Evolutionary conservation across 2,329 filamentous ascomycete genomes (phyloP), one percentile per base, ranked within the genome.

Genomic region (Aureobasidium musti): DNA sequence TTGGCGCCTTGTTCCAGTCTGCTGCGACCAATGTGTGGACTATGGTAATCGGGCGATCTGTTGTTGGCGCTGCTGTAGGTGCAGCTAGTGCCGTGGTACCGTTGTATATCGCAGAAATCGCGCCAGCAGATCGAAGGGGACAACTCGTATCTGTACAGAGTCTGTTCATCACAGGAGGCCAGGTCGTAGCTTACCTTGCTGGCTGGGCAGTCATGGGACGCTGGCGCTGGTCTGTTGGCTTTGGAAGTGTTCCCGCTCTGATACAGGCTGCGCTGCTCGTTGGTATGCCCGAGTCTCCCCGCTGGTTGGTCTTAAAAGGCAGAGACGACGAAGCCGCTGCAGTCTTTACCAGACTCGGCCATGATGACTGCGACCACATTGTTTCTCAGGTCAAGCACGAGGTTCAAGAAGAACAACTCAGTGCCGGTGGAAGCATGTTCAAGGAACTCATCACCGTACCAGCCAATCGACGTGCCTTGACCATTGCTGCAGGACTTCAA

Each of bases 151-250:
- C 92, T 0, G 85, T 95, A 66, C 89, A 91, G 67, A 87, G 89
- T 30, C 80, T 97, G 26, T 92, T 96, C 71, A 89, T 97, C 66
- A 97, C 93, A 0, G 82, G 91, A 13, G 94, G 94, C 0, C 93
- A 97, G 78, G 91, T 97, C 1, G 85, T 96, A 23, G 93, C 94
- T 2, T 97, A 97, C 77, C 75, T 96, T 1, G 79, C 92, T 7
- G 94, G 94, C 1, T 97, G 91, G 89, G 77, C 83, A 0, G 82
- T 84, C 8, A 68, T 71, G 8, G 84, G 83, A 14, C 91, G 90
- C 1, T 98, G 94, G 93, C 83, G 92, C 59, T 96, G 91, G 88
- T 93, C 97, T 86, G 92, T 97, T 0, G 93, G 93, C 0, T 78
- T 97, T 0, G 94, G 93, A 0, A 90, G 90, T 10, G 69, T 89